Percentiles rank a stretch among this genome's conserved stretches.
Conservation (phyloP, 2,329 filamentous ascomycete genomes). For the Emergomyces orientalis region DNA sequence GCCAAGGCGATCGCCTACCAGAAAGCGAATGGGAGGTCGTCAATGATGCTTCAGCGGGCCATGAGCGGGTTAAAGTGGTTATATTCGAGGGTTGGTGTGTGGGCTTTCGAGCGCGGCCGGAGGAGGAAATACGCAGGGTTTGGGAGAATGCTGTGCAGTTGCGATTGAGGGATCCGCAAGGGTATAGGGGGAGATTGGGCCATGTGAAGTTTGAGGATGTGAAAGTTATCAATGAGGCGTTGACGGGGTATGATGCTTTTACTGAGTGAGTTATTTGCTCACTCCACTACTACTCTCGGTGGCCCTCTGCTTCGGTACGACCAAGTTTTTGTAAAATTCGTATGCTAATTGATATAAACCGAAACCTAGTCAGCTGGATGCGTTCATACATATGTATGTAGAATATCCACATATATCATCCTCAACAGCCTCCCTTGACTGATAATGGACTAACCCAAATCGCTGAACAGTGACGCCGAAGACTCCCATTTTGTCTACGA, state of each 20-base stretch:
- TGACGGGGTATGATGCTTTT: conserved; percentile 51
- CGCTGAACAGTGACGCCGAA: conserved; percentile 52
- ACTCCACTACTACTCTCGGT: background rate
- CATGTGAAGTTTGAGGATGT: conserved; percentile 49
- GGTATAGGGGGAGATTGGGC: conserved; percentile 45
- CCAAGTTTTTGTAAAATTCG: background rate
- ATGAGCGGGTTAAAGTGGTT: conserved; percentile 48
- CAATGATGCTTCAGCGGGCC: conserved; percentile 26
- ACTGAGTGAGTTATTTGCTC: conserved; percentile 38
- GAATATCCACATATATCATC: background rate
- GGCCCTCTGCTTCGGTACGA: background rate
- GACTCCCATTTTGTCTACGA: conserved; percentile 67
- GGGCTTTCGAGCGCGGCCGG: conserved; percentile 62
- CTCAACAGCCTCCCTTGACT: background rate
- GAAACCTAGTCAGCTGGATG: conserved; percentile 43
- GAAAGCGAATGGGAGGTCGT: conserved; percentile 51
- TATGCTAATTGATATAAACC: background rate
- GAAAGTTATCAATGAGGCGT: conserved; percentile 48
- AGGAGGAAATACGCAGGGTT: conserved; percentile 45
- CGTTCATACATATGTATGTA: conserved; percentile 55
- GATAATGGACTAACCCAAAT: conserved; percentile 4
- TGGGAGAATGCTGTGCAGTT: conserved; percentile 41
- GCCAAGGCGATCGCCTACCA: conserved; percentile 65
- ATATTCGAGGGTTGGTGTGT: conserved; percentile 90
- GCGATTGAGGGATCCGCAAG: conserved; percentile 33